A percentile compares a stretch with the other conserved stretches of the same genome.
phyloP scores from a whole-genome alignment of 1,284 basidiomycete species.

The Tylopilus sp. region DNA sequence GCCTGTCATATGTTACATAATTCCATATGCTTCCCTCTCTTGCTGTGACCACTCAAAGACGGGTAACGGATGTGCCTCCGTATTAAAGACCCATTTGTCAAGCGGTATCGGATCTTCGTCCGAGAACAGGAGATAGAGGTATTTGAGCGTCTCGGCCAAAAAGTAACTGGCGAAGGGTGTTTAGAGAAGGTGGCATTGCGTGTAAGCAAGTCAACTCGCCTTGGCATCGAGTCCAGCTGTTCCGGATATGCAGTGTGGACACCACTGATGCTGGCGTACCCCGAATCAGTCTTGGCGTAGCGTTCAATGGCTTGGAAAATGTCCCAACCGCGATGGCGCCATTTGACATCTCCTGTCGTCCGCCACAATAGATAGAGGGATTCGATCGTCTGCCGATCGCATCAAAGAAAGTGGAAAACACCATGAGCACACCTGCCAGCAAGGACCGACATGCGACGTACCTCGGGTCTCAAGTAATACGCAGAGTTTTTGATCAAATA shows the following conservation, averaged over 20 bases:
- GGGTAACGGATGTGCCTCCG: slow-evolving; percentile 85
- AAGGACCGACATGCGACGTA: slow-evolving; percentile 38
- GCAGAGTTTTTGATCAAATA: slow-evolving; percentile 50
- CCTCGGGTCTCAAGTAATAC: slow-evolving; percentile 76
- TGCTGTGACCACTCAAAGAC: slow-evolving; percentile 73
- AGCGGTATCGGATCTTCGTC: slow-evolving; percentile 71
- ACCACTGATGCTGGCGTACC: slow-evolving; percentile 66
- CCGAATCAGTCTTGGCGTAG: slow-evolving; percentile 60
- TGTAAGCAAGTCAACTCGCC: slow-evolving; percentile 9
- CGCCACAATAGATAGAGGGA: slow-evolving; percentile 78
- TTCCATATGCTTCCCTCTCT: slow-evolving; percentile 56
- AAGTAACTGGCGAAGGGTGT: slow-evolving; percentile 61
- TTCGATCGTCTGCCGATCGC: slow-evolving; percentile 66
- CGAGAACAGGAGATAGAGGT: slow-evolving; percentile 71
- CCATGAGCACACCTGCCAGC: background rate
- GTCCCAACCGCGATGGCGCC: slow-evolving; percentile 82
- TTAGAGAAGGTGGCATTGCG: background rate
- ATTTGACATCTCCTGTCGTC: slow-evolving; percentile 73
- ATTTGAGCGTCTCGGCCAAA: slow-evolving; percentile 80
- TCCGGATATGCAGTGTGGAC: slow-evolving; percentile 53
- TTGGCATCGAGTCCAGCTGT: slow-evolving; percentile 17
- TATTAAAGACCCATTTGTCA: slow-evolving; percentile 86
- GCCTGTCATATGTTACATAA: slow-evolving; percentile 16
- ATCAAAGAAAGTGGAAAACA: background rate
- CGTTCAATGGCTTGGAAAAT: slow-evolving; percentile 79